Base-by-base conservation (phyloP, 805 yeast genomes). In the Cyberlindnera meyerae region DNA sequence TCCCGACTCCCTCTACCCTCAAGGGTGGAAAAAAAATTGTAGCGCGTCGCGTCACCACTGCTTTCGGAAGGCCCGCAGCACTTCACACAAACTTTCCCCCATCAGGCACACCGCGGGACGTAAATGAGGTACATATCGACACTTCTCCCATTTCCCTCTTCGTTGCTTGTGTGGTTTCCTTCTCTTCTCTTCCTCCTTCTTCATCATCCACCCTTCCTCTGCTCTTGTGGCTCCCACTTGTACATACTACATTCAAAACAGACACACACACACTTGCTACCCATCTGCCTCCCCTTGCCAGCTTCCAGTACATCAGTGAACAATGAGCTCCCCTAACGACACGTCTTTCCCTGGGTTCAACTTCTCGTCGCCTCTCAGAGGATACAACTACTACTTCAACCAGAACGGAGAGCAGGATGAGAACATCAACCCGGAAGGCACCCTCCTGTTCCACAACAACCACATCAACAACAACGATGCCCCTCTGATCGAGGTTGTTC, bases 361-460 rank as follows among this genome's bases (percentile, higher is more conserved):
- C 27, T 28, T 44, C 11, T 40, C 44, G 12, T 44, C 48, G n/a
- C 48, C 48, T 12, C 40, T 44, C 44, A 44, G 40, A 31, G 48
- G 48, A 11, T 44, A 40, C 42, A 27, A 29, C 16, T 44, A 38
- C 43, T 44, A 44, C 44, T 44, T 44, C 26, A 18, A 31, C 25
- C 34, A 34, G 24, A 42, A 43, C n/a, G 22, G n/a, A 8, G 34
- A 33, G 17, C 14, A 21, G 11, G 40, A 40, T 32, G 44, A 40
- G 33, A 40, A 40, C 33, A 11, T 26, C 9, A 38, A 33, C 14
- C 43, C 43, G 2, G n/a, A n/a, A n/a, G n/a, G n/a, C n/a, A n/a
- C n/a, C 15, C 15, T 5, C 8, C 12, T 6, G 5, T 27, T 26
- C 4, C 33, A 11, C 28, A 27, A 11, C 31, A 25, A 5, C 22